Base-by-base conservation (phyloP, 768 basidiomycete genomes). In the Dacryopinax spathularia region DNA sequence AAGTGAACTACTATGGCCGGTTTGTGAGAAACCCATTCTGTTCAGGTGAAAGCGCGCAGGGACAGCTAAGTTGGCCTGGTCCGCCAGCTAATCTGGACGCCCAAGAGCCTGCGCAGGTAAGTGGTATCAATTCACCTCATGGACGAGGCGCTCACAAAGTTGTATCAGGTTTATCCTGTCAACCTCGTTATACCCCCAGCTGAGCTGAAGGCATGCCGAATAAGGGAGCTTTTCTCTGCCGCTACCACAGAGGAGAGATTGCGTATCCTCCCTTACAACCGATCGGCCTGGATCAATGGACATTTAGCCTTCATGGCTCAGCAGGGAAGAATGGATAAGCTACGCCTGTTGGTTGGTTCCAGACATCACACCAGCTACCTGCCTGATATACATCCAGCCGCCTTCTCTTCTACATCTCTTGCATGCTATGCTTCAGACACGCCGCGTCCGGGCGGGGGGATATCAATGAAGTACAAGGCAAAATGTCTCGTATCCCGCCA, bases 141-240 rank as follows among this genome's bases (percentile, higher is more conserved):
- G 27, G 48, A 20, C 0, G 15, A 36, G 22, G 25, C 34, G 43
- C 18, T 29, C n/a, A 20, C 63, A 9, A 64, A 25, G 13, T n/a
- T 27, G 16, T 48, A 9, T 25, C 60, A 68, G 66, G 76, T 87
- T 18, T 92, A 91, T 70, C 79, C 83, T 12, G 72, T 89, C 60
- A 83, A 88, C 69, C 79, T 81, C 39, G 81, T 98, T 70, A 86
- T 96, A 35, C 84, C 90, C 0, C 84, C 88, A 63, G 79, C 79
- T 12, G 94, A 96, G 73, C 87, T 88, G 81, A 84, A 86, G 64
- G 79, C 85, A 0, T 77, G 96, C 22, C 80, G 83, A 16, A 68
- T 84, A 36, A 73, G 77, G 29, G 73, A 79, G 1, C 78, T 93
- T 60, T 78, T 85, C 59, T 73, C 79, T 13, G 83, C 84, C 1